Conservation (phyloP, 495 filamentous ascomycete genomes). For the Penicillium manginii region DNA sequence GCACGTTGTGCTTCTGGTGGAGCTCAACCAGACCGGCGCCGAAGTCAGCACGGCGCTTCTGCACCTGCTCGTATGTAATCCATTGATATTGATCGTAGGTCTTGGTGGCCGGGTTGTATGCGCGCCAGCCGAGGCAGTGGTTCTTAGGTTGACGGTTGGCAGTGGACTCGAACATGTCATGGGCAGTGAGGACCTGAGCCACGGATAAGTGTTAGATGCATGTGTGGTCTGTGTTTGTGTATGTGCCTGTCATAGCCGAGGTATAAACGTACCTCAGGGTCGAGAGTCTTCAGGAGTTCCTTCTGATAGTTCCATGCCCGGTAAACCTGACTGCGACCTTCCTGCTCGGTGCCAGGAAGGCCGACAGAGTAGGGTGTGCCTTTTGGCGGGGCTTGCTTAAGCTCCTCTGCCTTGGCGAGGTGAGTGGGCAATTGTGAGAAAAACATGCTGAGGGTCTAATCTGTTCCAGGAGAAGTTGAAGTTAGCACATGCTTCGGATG, state of each 20-base stretch:
- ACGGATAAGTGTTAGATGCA: neutral
- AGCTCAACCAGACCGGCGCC: conserved; percentile 86
- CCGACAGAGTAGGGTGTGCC: conserved; percentile 59
- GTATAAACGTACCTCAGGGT: conserved; percentile 62
- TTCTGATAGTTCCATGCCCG: conserved; percentile 79
- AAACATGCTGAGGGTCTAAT: conserved; percentile 37
- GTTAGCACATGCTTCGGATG: conserved; percentile 7
- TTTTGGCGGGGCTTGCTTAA: conserved; percentile 46
- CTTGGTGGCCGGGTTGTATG: conserved; percentile 77
- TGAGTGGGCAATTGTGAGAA: conserved; percentile 43
- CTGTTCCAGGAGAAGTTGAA: neutral
- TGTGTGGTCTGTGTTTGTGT: neutral
- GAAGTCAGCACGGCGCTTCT: conserved; percentile 78
- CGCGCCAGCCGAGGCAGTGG: conserved; percentile 77
- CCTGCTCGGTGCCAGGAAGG: conserved; percentile 71
- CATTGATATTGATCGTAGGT: conserved; percentile 79
- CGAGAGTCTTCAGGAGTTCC: conserved; percentile 70
- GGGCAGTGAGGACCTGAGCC: conserved; percentile 63
- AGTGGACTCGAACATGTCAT: conserved; percentile 80
- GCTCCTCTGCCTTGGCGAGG: conserved; percentile 46
- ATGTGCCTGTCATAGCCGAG: neutral
- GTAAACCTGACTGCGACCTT: conserved; percentile 77
- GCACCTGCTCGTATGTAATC: conserved; percentile 81
- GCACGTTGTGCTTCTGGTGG: conserved; percentile 69
- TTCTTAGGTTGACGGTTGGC: conserved; percentile 62